Evolutionary conservation across 495 filamentous ascomycete species (phyloP), one percentile per base, ranked within the genome.

Genomic region (Tuber aestivum): DNA sequence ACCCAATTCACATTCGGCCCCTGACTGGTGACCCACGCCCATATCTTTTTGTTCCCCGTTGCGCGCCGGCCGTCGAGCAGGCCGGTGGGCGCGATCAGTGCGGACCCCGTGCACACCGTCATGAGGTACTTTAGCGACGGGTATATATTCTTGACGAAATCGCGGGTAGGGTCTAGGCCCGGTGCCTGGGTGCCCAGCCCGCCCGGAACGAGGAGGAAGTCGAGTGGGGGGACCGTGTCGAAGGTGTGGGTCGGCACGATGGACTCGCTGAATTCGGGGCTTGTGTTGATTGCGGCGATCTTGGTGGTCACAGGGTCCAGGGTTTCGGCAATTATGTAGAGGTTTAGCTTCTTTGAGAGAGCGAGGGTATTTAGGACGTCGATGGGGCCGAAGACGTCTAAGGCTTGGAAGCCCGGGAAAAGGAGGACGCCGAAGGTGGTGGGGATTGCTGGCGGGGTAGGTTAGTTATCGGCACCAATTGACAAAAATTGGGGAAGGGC

Each of bases 181-280:
- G 84, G 78, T 14, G 83, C 74, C 3, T 89, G 86, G 6, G 85
- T 83, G 35, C 91, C 91, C 2, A 83, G 18, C 0, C 92, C 92
- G 7, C 92, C 92, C 0, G 90, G 91, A 4, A 94, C 84, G 69
- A 93, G 81, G 6, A 93, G 86, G 16, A 92, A 87, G 69, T 94
- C 91, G 8, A 92, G 80, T 3, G 79, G 80, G 0, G 86, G 86
- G 4, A 84, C 83, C 23, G 79, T 83, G 20, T 74, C 77, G 79
- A 89, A 91, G 1, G 89, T 90, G 83, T 90, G 90, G 5, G 91
- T 92, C 32, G 91, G 90, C 9, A 90, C 76, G 41, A 92, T 80
- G 71, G 74, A 73, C 75, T 90, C 84, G 21, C 82, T 74, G 65
- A 87, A 84, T 41, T 84, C 81, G 50, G 81, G 82, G 20, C 81